Evolutionary conservation across 2,329 filamentous ascomycete species (phyloP).

Genomic region (Aspergillus sclerotialis): DNA sequence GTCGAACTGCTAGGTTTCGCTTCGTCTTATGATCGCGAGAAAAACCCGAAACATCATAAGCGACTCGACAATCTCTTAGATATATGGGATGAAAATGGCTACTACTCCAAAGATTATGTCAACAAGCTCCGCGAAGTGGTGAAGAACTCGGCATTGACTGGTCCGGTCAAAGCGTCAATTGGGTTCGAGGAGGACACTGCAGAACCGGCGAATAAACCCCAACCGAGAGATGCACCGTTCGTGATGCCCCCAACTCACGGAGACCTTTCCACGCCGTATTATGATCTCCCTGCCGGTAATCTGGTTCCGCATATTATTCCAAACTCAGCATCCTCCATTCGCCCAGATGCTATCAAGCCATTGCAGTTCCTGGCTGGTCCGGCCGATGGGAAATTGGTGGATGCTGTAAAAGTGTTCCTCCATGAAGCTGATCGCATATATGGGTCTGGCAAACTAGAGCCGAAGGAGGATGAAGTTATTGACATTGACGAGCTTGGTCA

Average conservation of each 20-base stretch:
- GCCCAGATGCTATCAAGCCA: constrained; percentile 62
- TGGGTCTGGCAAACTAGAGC: constrained; percentile 41
- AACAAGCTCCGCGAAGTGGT: constrained; percentile 55
- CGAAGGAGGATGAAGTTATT: constrained; percentile 44
- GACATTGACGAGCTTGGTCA: constrained; percentile 74
- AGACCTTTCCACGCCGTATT: constrained; percentile 65
- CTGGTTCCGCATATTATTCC: constrained; percentile 72
- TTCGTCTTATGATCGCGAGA: constrained; percentile 47
- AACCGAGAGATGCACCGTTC: constrained; percentile 51
- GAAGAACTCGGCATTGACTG: constrained; percentile 35
- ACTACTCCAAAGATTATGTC: constrained; percentile 52
- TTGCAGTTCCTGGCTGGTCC: constrained; percentile 63
- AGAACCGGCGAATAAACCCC: constrained; percentile 39
- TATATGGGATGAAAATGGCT: constrained; percentile 63
- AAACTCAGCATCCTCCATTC: constrained; percentile 68
- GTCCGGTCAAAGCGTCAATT: constrained; percentile 21
- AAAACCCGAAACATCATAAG: constrained; percentile 57
- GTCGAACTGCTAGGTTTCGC: constrained; percentile 55
- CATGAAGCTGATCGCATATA: constrained; percentile 65
- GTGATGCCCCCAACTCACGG: constrained; percentile 71
- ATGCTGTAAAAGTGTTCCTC: constrained; percentile 64
- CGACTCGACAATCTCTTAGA: constrained; percentile 60
- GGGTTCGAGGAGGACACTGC: constrained; percentile 16
- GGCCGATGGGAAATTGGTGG: constrained; percentile 58
- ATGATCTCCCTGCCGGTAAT: constrained; percentile 75